Evolutionary conservation across 495 filamentous ascomycete genomes (phyloP), one percentile per base, ranked within the genome.

Genomic region (Trichoderma asperelloides): DNA sequence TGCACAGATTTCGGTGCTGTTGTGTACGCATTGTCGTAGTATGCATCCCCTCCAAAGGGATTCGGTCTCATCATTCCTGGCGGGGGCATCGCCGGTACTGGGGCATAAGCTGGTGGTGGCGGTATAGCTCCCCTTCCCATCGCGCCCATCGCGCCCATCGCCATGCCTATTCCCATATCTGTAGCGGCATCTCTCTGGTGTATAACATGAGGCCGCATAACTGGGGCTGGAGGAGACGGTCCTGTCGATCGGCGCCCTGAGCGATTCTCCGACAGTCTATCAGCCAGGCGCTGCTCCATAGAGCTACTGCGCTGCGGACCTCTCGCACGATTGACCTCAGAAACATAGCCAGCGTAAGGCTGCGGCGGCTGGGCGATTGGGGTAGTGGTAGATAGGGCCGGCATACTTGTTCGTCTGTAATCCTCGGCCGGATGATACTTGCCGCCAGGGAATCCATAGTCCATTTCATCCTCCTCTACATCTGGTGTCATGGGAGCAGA

Each of bases 81-180:
- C 28, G 79, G 79, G 66, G 78, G 78, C 57, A 78, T 73, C 40
- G 78, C 68, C 65, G 73, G 63, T 57, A 74, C 71, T 15, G 73
- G 72, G 12, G 71, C 69, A 9, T 67, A 68, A n/a, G 21, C 47
- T 21, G 71, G 68, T 9, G 70, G 68, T 13, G 67, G 70, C 49
- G 57, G 69, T 33, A 65, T 70, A 30, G 69, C 76, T 30, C 49
- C 78, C 71, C 7, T 73, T 69, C 45, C 40, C 12, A 68, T 63
- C 33, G 71, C 72, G n/a, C 67, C 74, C 12, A 68, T 63, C 33
- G 71, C 72, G n/a, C 67, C 73, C 71, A 72, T 67, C 27, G 70
- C 70, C 73, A 80, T 75, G 8, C 37, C 37, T 21, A 65, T 65
- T 23, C 37, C 64, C 64, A 65, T 8, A 73, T 70, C 55, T 30